phyloP scores from a whole-genome alignment of 2,329 filamentous ascomycete species.

The Cercospora zeina region DNA sequence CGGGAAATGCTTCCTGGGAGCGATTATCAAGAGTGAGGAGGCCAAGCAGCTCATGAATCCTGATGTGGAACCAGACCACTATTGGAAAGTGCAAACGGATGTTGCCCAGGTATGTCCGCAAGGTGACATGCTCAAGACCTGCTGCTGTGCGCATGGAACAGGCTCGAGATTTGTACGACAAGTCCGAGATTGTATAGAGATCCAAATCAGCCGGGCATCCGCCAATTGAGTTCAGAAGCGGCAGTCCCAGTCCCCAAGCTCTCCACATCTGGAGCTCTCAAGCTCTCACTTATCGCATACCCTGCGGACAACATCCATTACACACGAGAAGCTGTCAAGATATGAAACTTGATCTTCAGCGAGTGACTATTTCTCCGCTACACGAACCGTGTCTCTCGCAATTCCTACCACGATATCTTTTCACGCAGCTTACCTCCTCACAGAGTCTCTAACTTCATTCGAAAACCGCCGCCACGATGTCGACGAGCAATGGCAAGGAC shows the following conservation, averaged over 20 bases:
- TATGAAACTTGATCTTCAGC: not conserved
- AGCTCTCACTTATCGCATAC: conserved; percentile 6
- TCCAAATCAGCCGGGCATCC: conserved; percentile 4
- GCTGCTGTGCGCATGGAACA: conserved; percentile 1
- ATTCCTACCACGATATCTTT: not conserved
- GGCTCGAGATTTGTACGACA: not conserved
- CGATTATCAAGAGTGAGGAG: conserved; percentile 52
- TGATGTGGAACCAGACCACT: conserved; percentile 7
- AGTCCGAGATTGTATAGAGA: not conserved
- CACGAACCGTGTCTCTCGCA: not conserved
- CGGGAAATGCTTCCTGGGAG: conserved; percentile 50
- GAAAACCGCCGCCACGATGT: not conserved
- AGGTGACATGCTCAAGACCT: not conserved
- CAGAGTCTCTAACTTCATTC: not conserved
- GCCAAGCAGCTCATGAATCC: not conserved
- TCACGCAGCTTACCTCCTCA: not conserved
- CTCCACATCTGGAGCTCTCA: conserved; percentile 7
- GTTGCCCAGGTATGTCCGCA: conserved; percentile 6
- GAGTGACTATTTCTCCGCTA: too few species aligned
- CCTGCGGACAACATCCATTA: conserved; percentile 1
- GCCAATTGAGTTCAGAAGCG: not conserved
- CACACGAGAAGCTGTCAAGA: conserved; percentile 1
- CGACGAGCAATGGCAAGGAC: conserved; percentile 5
- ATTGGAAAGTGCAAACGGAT: not conserved
- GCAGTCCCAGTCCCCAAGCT: conserved; percentile 5